phyloP scores from a whole-genome alignment of 306 rosid species.

The Trichosanthes truncata region DNA sequence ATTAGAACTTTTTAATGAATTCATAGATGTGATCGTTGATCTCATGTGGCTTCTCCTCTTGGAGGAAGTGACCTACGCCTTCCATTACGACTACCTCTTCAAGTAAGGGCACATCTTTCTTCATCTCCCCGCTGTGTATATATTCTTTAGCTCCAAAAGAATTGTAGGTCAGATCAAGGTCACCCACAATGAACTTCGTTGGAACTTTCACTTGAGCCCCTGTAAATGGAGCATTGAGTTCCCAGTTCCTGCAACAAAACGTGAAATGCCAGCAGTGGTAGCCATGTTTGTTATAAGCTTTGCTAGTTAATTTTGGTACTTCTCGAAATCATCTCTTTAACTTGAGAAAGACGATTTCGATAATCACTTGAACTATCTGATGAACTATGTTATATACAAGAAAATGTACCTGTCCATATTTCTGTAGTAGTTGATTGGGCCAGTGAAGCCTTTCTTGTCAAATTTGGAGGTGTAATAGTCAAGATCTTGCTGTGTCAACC shows the following conservation, averaged over 20 bases:
- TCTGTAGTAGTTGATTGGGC: slow-evolving; percentile 58
- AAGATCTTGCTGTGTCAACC: slow-evolving; percentile 60
- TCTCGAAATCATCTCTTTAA: neutral
- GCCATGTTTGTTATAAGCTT: neutral
- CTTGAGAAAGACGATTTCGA: too few species aligned
- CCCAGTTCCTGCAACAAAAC: slow-evolving; percentile 57
- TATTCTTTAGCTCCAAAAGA: slow-evolving; percentile 46
- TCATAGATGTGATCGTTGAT: slow-evolving; percentile 50
- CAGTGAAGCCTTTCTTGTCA: slow-evolving; percentile 60
- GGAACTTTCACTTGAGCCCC: slow-evolving; percentile 56
- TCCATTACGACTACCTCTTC: slow-evolving; percentile 56
- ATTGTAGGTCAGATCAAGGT: slow-evolving; percentile 55
- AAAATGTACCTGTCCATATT: slow-evolving; percentile 29
- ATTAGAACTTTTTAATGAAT: slow-evolving; percentile 38
- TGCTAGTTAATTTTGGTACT: neutral
- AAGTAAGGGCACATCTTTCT: slow-evolving; percentile 53
- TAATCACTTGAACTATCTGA: neutral
- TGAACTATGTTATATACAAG: neutral
- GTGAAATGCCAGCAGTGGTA: neutral
- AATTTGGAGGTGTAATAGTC: slow-evolving; percentile 42
- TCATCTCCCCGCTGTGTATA: slow-evolving; percentile 66
- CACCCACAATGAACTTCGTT: slow-evolving; percentile 68
- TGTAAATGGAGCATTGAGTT: slow-evolving; percentile 60
- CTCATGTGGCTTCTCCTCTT: slow-evolving; percentile 52
- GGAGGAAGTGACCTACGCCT: slow-evolving; percentile 68